Percentiles rank a stretch among this genome's conserved stretches.
Conservation (phyloP, 2,329 filamentous ascomycete genomes). For the Aspergillus costaricaensis region DNA sequence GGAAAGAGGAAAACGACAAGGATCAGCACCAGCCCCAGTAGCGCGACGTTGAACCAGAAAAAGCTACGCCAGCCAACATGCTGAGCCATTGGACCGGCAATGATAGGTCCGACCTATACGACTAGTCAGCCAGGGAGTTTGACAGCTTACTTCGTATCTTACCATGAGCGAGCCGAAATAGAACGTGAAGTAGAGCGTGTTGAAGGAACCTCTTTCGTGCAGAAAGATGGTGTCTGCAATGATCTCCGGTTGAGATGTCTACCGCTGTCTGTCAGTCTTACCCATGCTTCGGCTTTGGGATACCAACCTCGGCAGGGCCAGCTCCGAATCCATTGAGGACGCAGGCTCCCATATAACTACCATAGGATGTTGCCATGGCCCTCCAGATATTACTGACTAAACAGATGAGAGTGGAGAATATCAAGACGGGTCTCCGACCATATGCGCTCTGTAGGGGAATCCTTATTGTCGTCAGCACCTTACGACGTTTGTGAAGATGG, state of each 20-base stretch:
- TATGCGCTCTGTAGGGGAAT: conserved; percentile 58
- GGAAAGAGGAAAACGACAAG: conserved; percentile 63
- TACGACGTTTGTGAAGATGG: no score
- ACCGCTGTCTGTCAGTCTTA: neutral
- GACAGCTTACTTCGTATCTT: neutral
- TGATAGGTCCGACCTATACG: conserved; percentile 55
- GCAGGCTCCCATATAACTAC: conserved; percentile 65
- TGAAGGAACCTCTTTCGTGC: conserved; percentile 64
- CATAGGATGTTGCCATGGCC: conserved; percentile 59
- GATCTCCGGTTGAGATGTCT: conserved; percentile 62
- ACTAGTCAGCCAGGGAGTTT: neutral
- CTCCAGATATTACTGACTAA: conserved; percentile 60
- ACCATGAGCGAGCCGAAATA: conserved; percentile 63
- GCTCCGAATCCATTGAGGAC: conserved; percentile 64
- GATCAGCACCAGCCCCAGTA: conserved; percentile 54
- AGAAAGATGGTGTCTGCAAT: conserved; percentile 68
- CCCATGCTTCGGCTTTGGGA: neutral
- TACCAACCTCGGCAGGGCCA: conserved; percentile 57
- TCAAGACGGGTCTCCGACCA: conserved; percentile 56
- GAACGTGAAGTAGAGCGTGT: conserved; percentile 62
- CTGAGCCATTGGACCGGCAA: conserved; percentile 62
- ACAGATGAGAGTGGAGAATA: conserved; percentile 56
- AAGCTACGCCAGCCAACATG: conserved; percentile 63
- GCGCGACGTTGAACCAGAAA: conserved; percentile 65
- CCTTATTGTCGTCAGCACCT: conserved; percentile 35